Evolutionary conservation across 106 monocot species (phyloP).

Genomic region (Dendrobium officinale): DNA sequence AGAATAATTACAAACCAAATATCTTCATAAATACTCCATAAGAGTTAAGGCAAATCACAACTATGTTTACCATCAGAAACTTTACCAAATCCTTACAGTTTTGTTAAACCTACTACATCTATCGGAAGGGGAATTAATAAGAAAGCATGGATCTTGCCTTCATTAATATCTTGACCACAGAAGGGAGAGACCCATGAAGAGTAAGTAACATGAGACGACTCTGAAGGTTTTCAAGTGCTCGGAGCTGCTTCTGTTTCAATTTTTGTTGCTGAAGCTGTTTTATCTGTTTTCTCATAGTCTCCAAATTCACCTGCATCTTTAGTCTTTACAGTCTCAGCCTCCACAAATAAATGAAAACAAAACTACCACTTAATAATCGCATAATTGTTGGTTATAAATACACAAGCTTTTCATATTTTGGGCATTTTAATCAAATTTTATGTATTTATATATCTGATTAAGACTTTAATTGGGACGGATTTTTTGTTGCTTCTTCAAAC

Average conservation of each 20-base stretch:
- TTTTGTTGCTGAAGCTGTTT: conserved; percentile 20
- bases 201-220: conserved; percentile 14
- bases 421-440: too few relatives aligned
- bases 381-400: too few relatives aligned
- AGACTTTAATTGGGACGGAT: too few relatives aligned
- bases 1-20: not conserved
- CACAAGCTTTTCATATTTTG: too few relatives aligned
- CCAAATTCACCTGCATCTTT: conserved; percentile 13
- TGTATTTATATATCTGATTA: too few relatives aligned
- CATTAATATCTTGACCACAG: not conserved
- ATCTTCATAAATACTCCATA: not conserved
- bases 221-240: conserved; percentile 33
- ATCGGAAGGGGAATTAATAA: not conserved
- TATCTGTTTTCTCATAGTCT: conserved; percentile 14
- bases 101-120: not conserved
- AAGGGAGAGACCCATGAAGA: conserved; percentile 8
- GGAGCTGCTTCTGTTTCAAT: conserved; percentile 18
- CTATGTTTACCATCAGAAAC: not conserved
- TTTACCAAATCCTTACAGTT: not conserved
- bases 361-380: too few relatives aligned
- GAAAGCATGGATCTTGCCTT: not conserved
- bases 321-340: conserved; percentile 21
- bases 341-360: not conserved
- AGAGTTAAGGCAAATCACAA: not conserved
- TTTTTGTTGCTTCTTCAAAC: too few relatives aligned